Percentiles rank a stretch among this genome's conserved stretches.
Conservation (phyloP, 805 yeast genomes). For the Teunomyces cretensis region DNA sequence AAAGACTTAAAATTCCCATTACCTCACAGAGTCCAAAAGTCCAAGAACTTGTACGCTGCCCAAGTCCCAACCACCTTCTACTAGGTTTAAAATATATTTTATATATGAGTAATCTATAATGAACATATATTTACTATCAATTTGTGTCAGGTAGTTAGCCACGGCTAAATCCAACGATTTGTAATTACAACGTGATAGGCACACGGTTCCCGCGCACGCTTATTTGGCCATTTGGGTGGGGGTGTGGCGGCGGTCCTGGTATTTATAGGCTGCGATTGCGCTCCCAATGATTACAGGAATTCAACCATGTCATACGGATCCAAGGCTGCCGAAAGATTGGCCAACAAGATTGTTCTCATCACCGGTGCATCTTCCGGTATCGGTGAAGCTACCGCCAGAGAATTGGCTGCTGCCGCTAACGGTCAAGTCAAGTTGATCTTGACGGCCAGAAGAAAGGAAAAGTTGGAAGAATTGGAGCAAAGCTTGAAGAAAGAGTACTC, state of each 20-base stretch:
- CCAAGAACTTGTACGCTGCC: constrained; percentile 83
- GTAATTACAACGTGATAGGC: too few relatives aligned
- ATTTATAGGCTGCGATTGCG: not conserved
- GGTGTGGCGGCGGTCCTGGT: not conserved
- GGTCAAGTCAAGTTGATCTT: constrained; percentile 71
- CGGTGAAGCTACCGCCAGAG: constrained; percentile 88
- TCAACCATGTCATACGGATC: constrained; percentile 60
- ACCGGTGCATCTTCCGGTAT: constrained; percentile 98
- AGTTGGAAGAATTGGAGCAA: constrained; percentile 48
- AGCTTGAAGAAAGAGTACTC: constrained; percentile 51
- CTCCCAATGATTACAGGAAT: not conserved
- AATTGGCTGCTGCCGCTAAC: constrained; percentile 73
- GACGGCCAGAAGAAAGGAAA: constrained; percentile 75
- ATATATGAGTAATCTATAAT: constrained; percentile 10
- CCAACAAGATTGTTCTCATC: constrained; percentile 75
- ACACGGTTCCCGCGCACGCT: not conserved
- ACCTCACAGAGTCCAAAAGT: constrained; percentile 97
- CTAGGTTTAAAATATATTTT: constrained; percentile 41
- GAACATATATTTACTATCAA: constrained; percentile 4
- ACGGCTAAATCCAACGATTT: too few relatives aligned
- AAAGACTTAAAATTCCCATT: constrained; percentile 99
- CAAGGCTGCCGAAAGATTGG: constrained; percentile 76
- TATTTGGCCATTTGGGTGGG: not conserved
- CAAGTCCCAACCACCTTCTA: constrained; percentile 97
- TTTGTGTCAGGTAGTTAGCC: too few relatives aligned